Percentiles rank a stretch among this genome's conserved stretches.
Evolutionary conservation across 2,329 filamentous ascomycete species (phyloP).

Genomic region (Knufia fluminis): DNA sequence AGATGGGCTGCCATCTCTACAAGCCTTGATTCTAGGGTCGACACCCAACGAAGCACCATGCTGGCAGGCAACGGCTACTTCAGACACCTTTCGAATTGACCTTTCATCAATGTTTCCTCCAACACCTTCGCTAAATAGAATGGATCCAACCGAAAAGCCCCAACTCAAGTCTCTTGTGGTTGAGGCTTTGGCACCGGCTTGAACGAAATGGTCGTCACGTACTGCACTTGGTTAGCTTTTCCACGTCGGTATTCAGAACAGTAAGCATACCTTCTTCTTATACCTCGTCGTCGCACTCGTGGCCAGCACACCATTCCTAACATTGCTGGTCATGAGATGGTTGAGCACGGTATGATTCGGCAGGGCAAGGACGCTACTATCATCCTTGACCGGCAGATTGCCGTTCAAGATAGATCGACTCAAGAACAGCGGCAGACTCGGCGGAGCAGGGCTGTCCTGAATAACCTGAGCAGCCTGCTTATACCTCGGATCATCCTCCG

Average conservation of each 20-base stretch:
- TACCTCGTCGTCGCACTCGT: conserved; percentile 97
- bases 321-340: conserved; percentile 92
- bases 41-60: too few relatives aligned
- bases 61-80: too few relatives aligned
- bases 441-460: conserved; percentile 71
- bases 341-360: conserved; percentile 96
- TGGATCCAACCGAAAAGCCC: too few relatives aligned
- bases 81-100: too few relatives aligned
- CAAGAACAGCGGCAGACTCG: conserved; percentile 78
- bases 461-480: conserved; percentile 66
- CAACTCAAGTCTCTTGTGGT: neutral
- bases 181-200: conserved; percentile 60
- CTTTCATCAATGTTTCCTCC: too few relatives aligned
- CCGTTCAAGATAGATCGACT: conserved; percentile 92
- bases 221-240: conserved; percentile 46
- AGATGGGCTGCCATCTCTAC: too few relatives aligned
- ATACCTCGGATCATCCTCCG: conserved; percentile 67
- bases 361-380: conserved; percentile 93
- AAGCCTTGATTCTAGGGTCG: too few relatives aligned
- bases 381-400: conserved; percentile 86
- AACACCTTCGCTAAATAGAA: too few relatives aligned
- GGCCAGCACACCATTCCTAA: conserved; percentile 90
- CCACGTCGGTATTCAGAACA: conserved; percentile 2
- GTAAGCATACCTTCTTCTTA: conserved; percentile 61
- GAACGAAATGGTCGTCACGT: conserved; percentile 95